A percentile compares a stretch with the other conserved stretches of the same genome.
Conservation (phyloP, 768 basidiomycete species). For the Steccherinum ochraceum region DNA sequence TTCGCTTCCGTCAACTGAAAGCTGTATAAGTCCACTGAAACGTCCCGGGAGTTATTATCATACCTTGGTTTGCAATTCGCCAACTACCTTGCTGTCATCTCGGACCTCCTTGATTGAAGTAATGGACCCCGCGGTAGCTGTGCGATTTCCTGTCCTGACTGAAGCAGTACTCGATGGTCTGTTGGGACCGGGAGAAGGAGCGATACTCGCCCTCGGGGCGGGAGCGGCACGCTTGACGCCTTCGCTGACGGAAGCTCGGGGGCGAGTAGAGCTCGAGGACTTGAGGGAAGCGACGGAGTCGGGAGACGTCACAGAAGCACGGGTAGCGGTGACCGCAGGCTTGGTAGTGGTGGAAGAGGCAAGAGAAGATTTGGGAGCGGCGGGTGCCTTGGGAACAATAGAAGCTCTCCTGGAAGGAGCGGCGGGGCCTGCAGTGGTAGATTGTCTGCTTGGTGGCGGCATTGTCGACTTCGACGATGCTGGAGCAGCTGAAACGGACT, state of each 20-base stretch:
- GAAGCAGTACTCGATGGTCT: constrained; percentile 31
- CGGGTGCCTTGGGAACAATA: constrained; percentile 13
- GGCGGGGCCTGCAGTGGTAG: constrained; percentile 19
- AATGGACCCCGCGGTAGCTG: constrained; percentile 52
- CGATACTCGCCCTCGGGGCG: constrained; percentile 18
- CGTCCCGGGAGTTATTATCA: no score
- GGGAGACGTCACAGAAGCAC: constrained; percentile 14
- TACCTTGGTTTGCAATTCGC: constrained; percentile 59
- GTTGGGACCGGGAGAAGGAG: constrained; percentile 23
- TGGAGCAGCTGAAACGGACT: constrained; percentile 29
- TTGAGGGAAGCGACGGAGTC: constrained; percentile 9
- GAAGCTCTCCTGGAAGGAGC: constrained; percentile 17
- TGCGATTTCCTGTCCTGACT: constrained; percentile 31
- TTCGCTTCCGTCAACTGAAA: constrained; percentile 55
- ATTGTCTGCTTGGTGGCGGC: constrained; percentile 10
- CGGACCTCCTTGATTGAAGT: constrained; percentile 70
- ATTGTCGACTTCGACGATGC: constrained; percentile 31
- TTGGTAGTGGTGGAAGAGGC: constrained; percentile 16
- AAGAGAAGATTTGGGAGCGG: constrained; percentile 1
- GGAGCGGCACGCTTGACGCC: constrained; percentile 44
- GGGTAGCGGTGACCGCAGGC: constrained; percentile 19
- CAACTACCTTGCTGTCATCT: constrained; percentile 50
- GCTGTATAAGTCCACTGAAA: neutral
- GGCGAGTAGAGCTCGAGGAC: constrained; percentile 29
- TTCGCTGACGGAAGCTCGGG: constrained; percentile 66